Percentiles rank a stretch among this genome's conserved stretches.
Evolutionary conservation across 805 yeast genomes (phyloP).

Genomic region (Yarrowia divulgata): DNA sequence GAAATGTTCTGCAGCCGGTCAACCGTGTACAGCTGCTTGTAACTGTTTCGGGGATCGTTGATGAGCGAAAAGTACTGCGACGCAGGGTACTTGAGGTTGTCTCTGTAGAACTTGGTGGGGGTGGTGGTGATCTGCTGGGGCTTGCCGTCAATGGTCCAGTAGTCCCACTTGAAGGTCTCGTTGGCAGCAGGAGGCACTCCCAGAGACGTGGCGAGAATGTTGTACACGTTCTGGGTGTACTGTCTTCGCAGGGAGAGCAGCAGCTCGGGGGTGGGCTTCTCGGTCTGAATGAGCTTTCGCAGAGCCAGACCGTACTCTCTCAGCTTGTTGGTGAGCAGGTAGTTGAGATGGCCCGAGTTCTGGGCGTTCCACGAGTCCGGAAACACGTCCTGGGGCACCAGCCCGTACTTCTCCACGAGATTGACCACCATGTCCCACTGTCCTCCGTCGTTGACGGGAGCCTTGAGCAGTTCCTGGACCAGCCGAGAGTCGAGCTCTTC

Average conservation of each 20-base stretch:
- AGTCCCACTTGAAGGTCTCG: constrained; percentile 77
- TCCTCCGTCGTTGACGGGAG: constrained; percentile 84
- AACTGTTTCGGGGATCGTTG: constrained; percentile 82
- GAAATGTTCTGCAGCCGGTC: constrained; percentile 80
- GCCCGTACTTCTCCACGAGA: constrained; percentile 78
- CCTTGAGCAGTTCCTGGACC: constrained; percentile 67
- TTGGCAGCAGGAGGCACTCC: constrained; percentile 82
- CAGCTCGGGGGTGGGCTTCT: constrained; percentile 46
- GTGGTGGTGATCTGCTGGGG: constrained; percentile 56
- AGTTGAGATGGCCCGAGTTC: constrained; percentile 60
- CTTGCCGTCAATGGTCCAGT: constrained; percentile 71
- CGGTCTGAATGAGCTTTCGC: constrained; percentile 56
- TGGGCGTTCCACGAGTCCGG: constrained; percentile 73
- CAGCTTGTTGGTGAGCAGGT: constrained; percentile 69
- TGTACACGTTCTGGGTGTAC: constrained; percentile 68
- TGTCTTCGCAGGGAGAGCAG: constrained; percentile 41
- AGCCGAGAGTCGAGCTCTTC: constrained; percentile 74
- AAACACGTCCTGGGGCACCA: constrained; percentile 74
- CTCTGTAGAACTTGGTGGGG: constrained; percentile 69
- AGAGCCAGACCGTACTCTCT: constrained; percentile 79
- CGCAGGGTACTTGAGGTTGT: constrained; percentile 52
- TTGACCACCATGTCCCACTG: constrained; percentile 86
- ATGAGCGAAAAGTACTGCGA: constrained; percentile 64
- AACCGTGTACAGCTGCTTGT: constrained; percentile 68
- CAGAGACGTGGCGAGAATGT: constrained; percentile 69